Percentiles rank a stretch among this genome's conserved stretches.
Conservation (phyloP, 78 protist genomes). For the Capsaspora owczarzaki region DNA sequence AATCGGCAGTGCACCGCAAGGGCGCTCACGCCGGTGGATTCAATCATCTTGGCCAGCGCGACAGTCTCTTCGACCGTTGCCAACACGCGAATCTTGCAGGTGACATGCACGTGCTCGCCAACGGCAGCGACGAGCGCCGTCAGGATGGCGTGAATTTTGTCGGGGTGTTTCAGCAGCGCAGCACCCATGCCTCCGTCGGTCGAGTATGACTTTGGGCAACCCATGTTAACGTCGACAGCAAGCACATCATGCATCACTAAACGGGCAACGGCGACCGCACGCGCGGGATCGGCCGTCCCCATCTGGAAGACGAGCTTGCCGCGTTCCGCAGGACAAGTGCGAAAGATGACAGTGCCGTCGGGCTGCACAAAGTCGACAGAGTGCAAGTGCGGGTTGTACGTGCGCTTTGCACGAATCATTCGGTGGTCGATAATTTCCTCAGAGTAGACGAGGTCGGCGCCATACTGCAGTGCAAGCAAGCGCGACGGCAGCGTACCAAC, state of each 20-base stretch:
- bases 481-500: conserved; percentile 47
- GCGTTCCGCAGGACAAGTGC: conserved; percentile 9
- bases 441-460: conserved; percentile 57
- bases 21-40: conserved; percentile 40
- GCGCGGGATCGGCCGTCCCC: conserved; percentile 23
- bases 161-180: conserved; percentile 39
- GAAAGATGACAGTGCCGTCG: background rate
- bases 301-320: conserved; percentile 23
- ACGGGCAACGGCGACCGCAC: conserved; percentile 16
- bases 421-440: conserved; percentile 54
- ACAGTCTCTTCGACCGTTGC: conserved; percentile 22
- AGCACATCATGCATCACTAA: conserved; percentile 33
- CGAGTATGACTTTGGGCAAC: conserved; percentile 60
- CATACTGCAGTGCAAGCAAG: conserved; percentile 48
- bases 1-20: conserved; percentile 53
- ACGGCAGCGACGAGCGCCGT: background rate
- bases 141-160: background rate
- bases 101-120: conserved; percentile 26
- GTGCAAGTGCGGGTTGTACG: background rate
- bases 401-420: background rate
- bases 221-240: conserved; percentile 76
- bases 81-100: conserved; percentile 64
- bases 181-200: conserved; percentile 61
- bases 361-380: conserved; percentile 11
- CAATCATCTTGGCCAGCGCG: conserved; percentile 7